These are phyloP conservation scores for Botryotinia convoluta DNA, from an alignment of 2,329 filamentous ascomycete species.

Conservation along the genomic window DNA sequence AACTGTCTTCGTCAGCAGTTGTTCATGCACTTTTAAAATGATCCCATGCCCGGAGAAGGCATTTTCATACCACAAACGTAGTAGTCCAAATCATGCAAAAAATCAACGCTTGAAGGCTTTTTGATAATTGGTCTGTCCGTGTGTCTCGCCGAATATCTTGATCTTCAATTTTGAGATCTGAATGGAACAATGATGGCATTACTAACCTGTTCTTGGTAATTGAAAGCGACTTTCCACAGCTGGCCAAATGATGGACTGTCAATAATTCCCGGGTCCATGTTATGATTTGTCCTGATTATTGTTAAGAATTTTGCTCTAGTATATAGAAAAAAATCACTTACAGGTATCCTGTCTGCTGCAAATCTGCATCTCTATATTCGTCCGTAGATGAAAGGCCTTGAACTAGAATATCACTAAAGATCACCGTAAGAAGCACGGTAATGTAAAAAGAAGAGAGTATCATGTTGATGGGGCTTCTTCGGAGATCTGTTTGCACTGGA, in stretches of 20 bases:
- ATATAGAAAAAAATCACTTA: not conserved
- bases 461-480: not conserved
- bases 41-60: not conserved
- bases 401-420: not conserved
- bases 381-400: constrained; percentile 2
- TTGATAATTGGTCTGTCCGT: not conserved
- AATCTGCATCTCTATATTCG: constrained; percentile 17
- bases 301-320: not conserved
- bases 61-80: not conserved
- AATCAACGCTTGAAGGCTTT: not conserved
- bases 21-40: constrained; percentile 42
- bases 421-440: not conserved
- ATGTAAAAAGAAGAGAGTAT: not conserved
- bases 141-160: no score
- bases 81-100: not conserved
- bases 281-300: constrained; percentile 47
- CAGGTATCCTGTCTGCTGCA: constrained; percentile 15
- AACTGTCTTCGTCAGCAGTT: constrained; percentile 49
- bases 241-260: constrained; percentile 54
- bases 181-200: not conserved
- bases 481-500: not conserved
- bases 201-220: constrained; percentile 16
- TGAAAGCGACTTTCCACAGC: constrained; percentile 47
- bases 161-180: not conserved
- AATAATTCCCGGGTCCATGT: constrained; percentile 60